A percentile compares a stretch with the other conserved stretches of the same genome.
phyloP scores from a whole-genome alignment of 306 rosid genomes.

The Myrica gale region DNA sequence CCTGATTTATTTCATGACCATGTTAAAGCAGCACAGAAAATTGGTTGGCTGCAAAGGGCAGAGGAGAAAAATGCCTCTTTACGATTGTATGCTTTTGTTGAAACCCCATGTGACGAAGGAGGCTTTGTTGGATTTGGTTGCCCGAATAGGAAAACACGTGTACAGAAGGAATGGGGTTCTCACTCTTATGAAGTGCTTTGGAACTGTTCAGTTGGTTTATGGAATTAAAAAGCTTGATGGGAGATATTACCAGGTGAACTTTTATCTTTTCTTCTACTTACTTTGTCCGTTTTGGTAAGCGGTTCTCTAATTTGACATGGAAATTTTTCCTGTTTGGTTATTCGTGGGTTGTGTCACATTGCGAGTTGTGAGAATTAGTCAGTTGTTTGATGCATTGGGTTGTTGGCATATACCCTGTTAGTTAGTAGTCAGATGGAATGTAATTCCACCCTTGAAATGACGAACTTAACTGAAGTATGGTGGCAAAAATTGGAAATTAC shows the following conservation, averaged over 20 bases:
- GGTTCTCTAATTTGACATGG: neutral
- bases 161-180: constrained; percentile 73
- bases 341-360: neutral
- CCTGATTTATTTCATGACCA: neutral
- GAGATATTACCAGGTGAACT: constrained; percentile 64
- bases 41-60: neutral
- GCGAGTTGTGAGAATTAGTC: neutral
- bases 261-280: neutral
- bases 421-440: neutral
- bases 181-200: constrained; percentile 54
- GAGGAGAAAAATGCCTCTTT: constrained; percentile 65
- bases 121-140: constrained; percentile 54
- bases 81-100: constrained; percentile 74
- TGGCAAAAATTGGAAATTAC: neutral
- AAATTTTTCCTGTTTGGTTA: neutral
- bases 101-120: constrained; percentile 61
- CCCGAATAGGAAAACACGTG: constrained; percentile 76
- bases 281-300: neutral
- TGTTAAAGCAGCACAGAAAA: neutral
- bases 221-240: constrained; percentile 92
- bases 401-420: neutral
- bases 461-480: neutral
- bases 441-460: neutral
- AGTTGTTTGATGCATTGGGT: neutral
- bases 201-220: constrained; percentile 74